Evolutionary conservation across 2,329 filamentous ascomycete genomes (phyloP), one percentile per base, ranked within the genome.

Genomic region (Cladosporium sp.): DNA sequence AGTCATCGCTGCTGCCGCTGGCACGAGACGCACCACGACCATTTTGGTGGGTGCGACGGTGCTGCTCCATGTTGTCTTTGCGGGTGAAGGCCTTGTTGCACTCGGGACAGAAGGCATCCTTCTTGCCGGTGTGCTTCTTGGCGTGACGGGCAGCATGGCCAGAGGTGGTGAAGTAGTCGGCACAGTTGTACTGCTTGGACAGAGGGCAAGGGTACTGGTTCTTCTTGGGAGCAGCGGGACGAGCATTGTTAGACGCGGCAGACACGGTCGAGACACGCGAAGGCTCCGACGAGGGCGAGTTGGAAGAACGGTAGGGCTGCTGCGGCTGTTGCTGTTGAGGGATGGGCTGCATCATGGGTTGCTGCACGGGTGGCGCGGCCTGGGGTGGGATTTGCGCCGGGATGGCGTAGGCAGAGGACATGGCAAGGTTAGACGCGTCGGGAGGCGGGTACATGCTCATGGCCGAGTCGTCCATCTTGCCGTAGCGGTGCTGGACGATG

Each of bases 41-140:
- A 53, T 69, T 75, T 55, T 80, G 84, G 66, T 91, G 86, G 0
- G 86, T 90, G 60, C 87, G 80, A 25, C 88, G 77, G 62, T 91
- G 86, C 70, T 90, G 86, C 75, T 89, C 88, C 86, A 91, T 91
- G 73, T 91, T 91, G 74, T 91, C 86, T 59, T 85, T 83, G 56
- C 86, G 84, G 9, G 85, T 89, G 60, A 91, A 91, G 62, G 85
- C 86, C 71, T 89, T 89, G 67, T 81, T 79, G 72, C 86, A 91
- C 53, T 84, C 84, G 0, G 76, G 71, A 61, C 78, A 86, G 27
- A 82, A 79, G 18, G 88, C 84, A 12, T 83, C 83, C 72, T 91
- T 91, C 69, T 88, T 86, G 42, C 85, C 85, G 1, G 85, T 88
- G 72, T 92, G 87, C 62, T 89, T 90, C 68, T 90, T 90, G 53